phyloP scores from a whole-genome alignment of 2,329 filamentous ascomycete genomes.

The Aspergillus hiratsukae region DNA sequence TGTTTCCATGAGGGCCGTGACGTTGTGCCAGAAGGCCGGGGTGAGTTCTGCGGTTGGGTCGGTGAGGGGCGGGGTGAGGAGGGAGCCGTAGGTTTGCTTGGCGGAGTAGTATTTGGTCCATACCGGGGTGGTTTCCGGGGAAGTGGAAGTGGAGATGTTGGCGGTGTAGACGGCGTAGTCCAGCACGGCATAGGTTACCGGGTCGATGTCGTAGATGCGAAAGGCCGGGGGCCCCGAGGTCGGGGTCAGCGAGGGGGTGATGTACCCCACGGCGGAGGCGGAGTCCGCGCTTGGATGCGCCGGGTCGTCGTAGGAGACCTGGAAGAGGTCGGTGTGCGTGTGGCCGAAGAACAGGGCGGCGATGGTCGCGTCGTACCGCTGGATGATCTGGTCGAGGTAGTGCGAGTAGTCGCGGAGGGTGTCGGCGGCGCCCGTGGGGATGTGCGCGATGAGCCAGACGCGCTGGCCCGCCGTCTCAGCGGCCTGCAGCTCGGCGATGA shows the following conservation, averaged over 20 bases:
- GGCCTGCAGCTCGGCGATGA: conserved; percentile 50
- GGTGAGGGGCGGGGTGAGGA: conserved; percentile 41
- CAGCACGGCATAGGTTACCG: conserved; percentile 52
- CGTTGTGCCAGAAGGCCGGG: conserved; percentile 56
- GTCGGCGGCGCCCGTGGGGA: conserved; percentile 50
- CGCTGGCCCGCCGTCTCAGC: conserved; percentile 51
- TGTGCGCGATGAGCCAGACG: conserved; percentile 57
- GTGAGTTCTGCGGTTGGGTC: conserved; percentile 45
- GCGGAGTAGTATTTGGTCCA: conserved; percentile 57
- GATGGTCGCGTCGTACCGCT: conserved; percentile 52
- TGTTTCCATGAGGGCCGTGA: conserved; percentile 47
- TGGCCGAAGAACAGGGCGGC: conserved; percentile 56
- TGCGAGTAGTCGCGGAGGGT: conserved; percentile 51
- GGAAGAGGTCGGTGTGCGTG: conserved; percentile 55
- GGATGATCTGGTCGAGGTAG: conserved; percentile 51
- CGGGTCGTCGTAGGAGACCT: conserved; percentile 53
- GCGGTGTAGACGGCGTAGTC: conserved; percentile 54
- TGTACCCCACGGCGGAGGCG: conserved; percentile 50
- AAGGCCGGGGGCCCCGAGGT: conserved; percentile 55
- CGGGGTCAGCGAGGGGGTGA: conserved; percentile 53
- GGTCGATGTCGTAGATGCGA: conserved; percentile 56
- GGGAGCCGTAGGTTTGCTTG: conserved; percentile 49
- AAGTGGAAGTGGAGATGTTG: conserved; percentile 42
- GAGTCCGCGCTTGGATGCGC: conserved; percentile 36
- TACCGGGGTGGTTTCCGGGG: conserved; percentile 31